Evolutionary conservation across 2,329 filamentous ascomycete species (phyloP), one percentile per base, ranked within the genome.

Genomic region (Aspergillus ruber): DNA sequence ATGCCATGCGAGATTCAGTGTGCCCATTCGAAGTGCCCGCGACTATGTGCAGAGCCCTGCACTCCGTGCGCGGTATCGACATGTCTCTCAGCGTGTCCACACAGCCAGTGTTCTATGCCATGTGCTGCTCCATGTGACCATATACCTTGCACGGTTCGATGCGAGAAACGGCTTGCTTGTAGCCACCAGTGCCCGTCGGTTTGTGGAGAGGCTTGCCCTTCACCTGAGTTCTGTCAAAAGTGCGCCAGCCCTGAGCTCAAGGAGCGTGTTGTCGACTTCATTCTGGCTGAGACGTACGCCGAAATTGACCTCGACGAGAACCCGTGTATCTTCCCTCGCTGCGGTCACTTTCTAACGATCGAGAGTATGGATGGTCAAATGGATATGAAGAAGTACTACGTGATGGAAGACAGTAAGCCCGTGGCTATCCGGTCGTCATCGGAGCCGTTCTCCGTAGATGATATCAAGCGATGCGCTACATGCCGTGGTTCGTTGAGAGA

Each of bases 111-210:
- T 45, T 63, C 63, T 0, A 73, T 81, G 71, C 79, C 79, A 15
- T 88, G 49, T 51, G 81, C 82, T 0, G 84, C 78, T 0, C 84
- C 85, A 0, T 89, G 84, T 58, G 72, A 85, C 53, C 77, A 80
- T 66, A 58, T 86, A 0, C 85, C 85, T 1, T 89, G 84, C 59
- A 77, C 76, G 1, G 62, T 73, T 54, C 72, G 84, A 7, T 89
- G 85, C 57, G 57, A 68, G 3, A 69, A 77, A 23, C 13, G 49
- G 0, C 62, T 88, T 3, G 15, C 21, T 0, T 88, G 84, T 56
- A 79, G 79, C 0, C 83, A 87, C 60, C 77, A 72, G 58, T 88
- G 66, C 68, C 83, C 83, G 1, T 80, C 78, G 0, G 51, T 85
- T 2, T 88, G 84, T 53, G 83, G 84, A 1, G 84, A 87, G 57